phyloP scores from a whole-genome alignment of 192 early-diverging fungal species.

The Backusella morwellensis region DNA sequence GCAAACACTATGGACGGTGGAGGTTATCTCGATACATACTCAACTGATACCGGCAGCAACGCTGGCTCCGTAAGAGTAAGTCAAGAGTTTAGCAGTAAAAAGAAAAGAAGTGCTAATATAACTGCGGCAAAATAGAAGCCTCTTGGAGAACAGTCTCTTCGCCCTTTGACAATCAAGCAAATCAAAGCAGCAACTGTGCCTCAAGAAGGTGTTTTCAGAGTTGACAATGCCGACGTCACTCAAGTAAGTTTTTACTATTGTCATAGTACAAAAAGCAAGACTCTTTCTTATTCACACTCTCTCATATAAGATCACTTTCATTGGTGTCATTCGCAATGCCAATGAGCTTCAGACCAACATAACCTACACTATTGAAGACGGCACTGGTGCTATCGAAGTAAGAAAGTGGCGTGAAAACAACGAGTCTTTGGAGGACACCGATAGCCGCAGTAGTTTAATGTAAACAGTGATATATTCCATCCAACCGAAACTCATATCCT shows the following conservation, averaged over 20 bases:
- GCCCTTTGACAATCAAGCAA: conserved; percentile 85
- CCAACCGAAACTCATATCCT: background rate
- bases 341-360: conserved; percentile 54
- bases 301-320: conserved; percentile 59
- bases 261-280: background rate
- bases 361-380: conserved; percentile 79
- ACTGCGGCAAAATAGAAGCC: conserved; percentile 11
- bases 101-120: background rate
- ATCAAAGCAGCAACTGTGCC: conserved; percentile 46
- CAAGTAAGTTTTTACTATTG: conserved; percentile 41
- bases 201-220: conserved; percentile 57
- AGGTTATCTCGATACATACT: background rate
- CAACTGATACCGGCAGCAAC: background rate
- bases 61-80: background rate
- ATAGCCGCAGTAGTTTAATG: background rate
- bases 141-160: conserved; percentile 58
- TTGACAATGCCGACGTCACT: conserved; percentile 70
- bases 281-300: background rate
- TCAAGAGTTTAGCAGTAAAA: background rate
- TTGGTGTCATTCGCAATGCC: conserved; percentile 65
- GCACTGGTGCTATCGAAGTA: conserved; percentile 73
- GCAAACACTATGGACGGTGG: background rate
- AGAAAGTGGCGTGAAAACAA: conserved; percentile 57
- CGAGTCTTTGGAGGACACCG: conserved; percentile 16
- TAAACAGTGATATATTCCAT: background rate